These are phyloP conservation scores for Chaetoscypha palmicola DNA, from an alignment of 2,329 filamentous ascomycete species.

Conservation along the genomic window DNA sequence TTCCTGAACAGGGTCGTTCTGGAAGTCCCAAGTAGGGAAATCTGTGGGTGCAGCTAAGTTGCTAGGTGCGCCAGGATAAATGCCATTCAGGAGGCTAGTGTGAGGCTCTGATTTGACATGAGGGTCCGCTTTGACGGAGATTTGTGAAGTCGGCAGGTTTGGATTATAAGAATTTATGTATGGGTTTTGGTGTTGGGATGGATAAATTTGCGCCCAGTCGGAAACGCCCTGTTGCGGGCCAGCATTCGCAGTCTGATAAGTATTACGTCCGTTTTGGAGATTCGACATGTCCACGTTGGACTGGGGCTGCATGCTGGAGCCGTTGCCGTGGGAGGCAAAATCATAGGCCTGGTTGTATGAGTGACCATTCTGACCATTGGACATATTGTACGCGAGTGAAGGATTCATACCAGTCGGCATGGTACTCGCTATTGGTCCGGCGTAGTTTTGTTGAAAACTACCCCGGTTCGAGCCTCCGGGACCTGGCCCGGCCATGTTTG, in stretches of 20 bases:
- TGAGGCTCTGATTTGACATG: conserved; percentile 42
- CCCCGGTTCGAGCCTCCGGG: conserved; percentile 41
- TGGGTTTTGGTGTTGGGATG: conserved; percentile 60
- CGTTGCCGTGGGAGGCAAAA: conserved; percentile 30
- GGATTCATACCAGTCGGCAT: conserved; percentile 58
- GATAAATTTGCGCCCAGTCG: conserved; percentile 75
- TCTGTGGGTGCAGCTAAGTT: conserved; percentile 30
- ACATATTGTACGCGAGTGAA: conserved; percentile 56
- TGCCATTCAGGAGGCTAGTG: conserved; percentile 16
- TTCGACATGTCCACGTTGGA: conserved; percentile 22
- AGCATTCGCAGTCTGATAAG: conserved; percentile 46
- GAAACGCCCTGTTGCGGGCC: conserved; percentile 53
- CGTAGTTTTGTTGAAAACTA: conserved; percentile 48
- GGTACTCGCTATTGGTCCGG: conserved; percentile 48
- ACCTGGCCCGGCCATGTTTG: conserved; percentile 47
- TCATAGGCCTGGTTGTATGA: conserved; percentile 32
- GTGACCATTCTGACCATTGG: conserved; percentile 51
- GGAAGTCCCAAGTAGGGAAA: conserved; percentile 36
- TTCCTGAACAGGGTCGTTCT: conserved; percentile 43
- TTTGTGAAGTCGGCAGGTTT: conserved; percentile 63
- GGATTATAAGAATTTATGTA: conserved; percentile 45
- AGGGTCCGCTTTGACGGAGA: conserved; percentile 51
- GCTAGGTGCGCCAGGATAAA: conserved; percentile 18
- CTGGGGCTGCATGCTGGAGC: conserved; percentile 26
- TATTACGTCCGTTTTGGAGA: conserved; percentile 37